These are phyloP conservation scores for Aspergillus hancockii DNA, from an alignment of 495 filamentous ascomycete genomes.

Conservation along the genomic window DNA sequence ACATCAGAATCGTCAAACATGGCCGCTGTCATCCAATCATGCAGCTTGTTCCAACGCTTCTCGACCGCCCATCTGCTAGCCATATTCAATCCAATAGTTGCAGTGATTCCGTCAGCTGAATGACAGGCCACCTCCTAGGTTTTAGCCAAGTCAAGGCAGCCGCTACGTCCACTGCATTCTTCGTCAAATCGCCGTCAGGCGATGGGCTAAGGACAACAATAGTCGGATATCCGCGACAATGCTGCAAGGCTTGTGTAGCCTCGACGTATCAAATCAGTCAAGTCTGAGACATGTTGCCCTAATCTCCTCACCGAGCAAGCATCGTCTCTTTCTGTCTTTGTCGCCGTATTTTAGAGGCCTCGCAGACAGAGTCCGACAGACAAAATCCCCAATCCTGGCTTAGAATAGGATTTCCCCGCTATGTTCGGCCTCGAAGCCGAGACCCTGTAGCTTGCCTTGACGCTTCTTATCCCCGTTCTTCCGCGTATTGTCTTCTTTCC, in stretches of 20 bases:
- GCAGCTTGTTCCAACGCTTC: not conserved
- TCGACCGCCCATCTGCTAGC: not conserved
- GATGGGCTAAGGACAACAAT: not conserved
- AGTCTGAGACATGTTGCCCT: not conserved
- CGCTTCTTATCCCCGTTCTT: conserved; percentile 72
- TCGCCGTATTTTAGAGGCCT: not conserved
- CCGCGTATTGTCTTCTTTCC: conserved; percentile 64
- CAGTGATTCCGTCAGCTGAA: not conserved
- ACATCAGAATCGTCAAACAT: conserved; percentile 26
- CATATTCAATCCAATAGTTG: not conserved
- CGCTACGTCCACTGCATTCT: not conserved
- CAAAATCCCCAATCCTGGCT: not conserved
- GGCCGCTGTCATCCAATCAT: conserved; percentile 7
- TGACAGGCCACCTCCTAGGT: not conserved
- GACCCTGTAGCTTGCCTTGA: conserved; percentile 63
- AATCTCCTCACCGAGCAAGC: not conserved
- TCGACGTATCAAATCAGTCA: not conserved
- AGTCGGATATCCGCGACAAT: not conserved
- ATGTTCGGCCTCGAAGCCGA: conserved; percentile 89
- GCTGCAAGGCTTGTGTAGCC: not conserved
- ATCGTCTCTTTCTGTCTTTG: not conserved
- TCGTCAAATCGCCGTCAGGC: not conserved
- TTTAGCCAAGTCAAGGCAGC: not conserved
- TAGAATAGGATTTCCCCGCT: conserved; percentile 73
- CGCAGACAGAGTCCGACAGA: conserved; percentile 1